These are phyloP conservation scores for Ophiocordyceps robertsii DNA, from an alignment of 2,329 filamentous ascomycete species.

Conservation along the genomic window DNA sequence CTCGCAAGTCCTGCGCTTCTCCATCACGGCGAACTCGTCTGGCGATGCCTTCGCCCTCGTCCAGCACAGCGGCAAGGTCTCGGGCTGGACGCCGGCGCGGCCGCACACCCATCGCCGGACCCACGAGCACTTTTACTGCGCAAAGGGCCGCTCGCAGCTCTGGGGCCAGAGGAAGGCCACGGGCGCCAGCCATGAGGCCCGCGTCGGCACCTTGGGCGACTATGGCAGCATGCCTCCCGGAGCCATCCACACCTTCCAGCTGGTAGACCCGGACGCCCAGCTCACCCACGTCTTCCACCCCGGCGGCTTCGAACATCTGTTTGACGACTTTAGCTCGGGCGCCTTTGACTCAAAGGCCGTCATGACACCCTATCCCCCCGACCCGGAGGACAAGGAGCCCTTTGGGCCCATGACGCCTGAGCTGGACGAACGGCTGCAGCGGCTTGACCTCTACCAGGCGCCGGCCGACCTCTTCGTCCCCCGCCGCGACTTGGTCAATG, in stretches of 20 bases:
- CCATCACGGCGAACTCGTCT: slow-evolving; percentile 8
- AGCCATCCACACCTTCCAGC: slow-evolving; percentile 9
- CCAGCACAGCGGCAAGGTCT: slow-evolving; percentile 7
- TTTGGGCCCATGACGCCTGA: too few species aligned
- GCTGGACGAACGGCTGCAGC: too few species aligned
- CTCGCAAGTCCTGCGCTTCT: too few species aligned
- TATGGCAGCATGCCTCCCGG: too few species aligned
- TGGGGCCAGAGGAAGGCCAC: slow-evolving; percentile 8
- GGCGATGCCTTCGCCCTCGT: slow-evolving; percentile 9
- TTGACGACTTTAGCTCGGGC: slow-evolving; percentile 1
- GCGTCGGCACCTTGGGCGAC: too few species aligned
- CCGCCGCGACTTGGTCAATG: too few species aligned
- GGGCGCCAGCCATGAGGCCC: slow-evolving; percentile 6
- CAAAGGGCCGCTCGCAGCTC: slow-evolving; percentile 8
- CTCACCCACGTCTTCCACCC: slow-evolving; percentile 11
- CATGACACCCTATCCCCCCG: too few species aligned
- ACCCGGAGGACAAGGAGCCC: too few species aligned
- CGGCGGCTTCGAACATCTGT: slow-evolving; percentile 9
- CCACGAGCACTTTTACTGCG: slow-evolving; percentile 11
- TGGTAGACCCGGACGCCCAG: slow-evolving; percentile 8
- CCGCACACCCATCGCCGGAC: slow-evolving; percentile 6
- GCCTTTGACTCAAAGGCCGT: too few species aligned
- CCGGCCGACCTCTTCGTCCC: too few species aligned
- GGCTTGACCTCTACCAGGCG: too few species aligned
- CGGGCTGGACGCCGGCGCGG: slow-evolving; percentile 6